phyloP scores from a whole-genome alignment of 371 early-diverging fungal genomes.

The Circinella umbellata region DNA sequence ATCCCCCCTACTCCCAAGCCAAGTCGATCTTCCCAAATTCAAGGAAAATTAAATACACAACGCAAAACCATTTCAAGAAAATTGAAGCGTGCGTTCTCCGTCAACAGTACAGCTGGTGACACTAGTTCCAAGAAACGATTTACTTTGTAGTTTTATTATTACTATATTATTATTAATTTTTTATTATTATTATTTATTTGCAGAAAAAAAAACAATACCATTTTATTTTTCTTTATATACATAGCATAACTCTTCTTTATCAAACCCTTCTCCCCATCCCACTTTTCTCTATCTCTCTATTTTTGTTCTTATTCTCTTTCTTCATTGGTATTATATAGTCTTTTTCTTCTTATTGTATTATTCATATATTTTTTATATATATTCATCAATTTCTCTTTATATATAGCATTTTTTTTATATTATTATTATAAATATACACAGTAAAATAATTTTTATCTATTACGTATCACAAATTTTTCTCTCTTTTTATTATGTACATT shows the following conservation, averaged over 20 bases:
- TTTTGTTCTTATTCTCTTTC: not conserved
- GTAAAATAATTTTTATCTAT: not conserved
- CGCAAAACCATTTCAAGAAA: slow-evolving; percentile 13
- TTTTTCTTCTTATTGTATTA: not conserved
- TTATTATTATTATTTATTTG: not conserved
- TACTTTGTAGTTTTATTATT: not conserved
- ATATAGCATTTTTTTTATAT: not conserved
- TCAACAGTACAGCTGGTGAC: not conserved
- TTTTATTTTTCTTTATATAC: not conserved
- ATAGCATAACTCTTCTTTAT: not conserved
- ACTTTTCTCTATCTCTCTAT: not conserved
- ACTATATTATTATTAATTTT: no score
- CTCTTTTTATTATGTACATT: no score
- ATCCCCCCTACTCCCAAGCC: slow-evolving; percentile 15
- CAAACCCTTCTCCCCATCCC: not conserved
- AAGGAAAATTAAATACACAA: slow-evolving; percentile 8
- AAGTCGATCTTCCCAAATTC: slow-evolving; percentile 16
- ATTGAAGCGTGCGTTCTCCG: slow-evolving; percentile 20
- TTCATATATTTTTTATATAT: not conserved
- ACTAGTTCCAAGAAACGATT: slow-evolving; percentile 5
- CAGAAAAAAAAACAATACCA: not conserved
- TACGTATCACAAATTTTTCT: not conserved
- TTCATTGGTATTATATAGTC: not conserved
- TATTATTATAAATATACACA: not conserved
- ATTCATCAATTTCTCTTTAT: not conserved